Evolutionary conservation across 2,329 filamentous ascomycete species (phyloP).

Genomic region (Harringtonia lauricola): DNA sequence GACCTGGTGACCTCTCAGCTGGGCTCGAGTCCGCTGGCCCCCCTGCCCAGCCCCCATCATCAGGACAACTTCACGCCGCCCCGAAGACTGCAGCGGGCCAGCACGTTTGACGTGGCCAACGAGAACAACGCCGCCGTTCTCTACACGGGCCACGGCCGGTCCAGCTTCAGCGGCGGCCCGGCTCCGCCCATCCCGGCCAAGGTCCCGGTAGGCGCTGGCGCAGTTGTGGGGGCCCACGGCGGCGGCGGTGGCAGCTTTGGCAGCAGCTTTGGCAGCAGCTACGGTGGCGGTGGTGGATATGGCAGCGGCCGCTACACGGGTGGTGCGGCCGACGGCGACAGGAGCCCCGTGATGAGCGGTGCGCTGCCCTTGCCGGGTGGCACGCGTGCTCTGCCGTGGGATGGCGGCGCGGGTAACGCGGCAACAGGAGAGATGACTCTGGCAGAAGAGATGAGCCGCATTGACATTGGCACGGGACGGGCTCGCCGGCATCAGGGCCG

Average conservation of each 20-base stretch:
- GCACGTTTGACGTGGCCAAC: constrained; percentile 40
- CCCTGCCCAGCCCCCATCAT: constrained; percentile 39
- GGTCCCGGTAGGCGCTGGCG: constrained; percentile 36
- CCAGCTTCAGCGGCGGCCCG: constrained; percentile 13
- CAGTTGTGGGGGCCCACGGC: constrained; percentile 21
- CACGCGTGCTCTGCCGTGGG: constrained; percentile 6
- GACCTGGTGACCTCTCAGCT: constrained; percentile 9
- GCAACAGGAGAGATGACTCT: constrained; percentile 44
- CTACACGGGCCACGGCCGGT: constrained; percentile 18
- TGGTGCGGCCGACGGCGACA: constrained; percentile 9
- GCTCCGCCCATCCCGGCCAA: constrained; percentile 60
- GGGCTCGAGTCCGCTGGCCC: constrained; percentile 37
- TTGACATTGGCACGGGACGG: constrained; percentile 53
- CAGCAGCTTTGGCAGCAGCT: not conserved
- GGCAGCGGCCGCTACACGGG: constrained; percentile 1
- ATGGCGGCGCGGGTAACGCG: constrained; percentile 12
- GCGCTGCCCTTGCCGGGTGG: constrained; percentile 11
- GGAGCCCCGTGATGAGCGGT: constrained; percentile 21
- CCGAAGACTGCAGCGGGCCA: constrained; percentile 31
- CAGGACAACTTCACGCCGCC: constrained; percentile 34
- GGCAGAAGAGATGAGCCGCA: constrained; percentile 59
- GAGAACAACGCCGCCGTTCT: constrained; percentile 36
- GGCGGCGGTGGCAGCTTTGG: not conserved
- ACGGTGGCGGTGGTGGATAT: not conserved
- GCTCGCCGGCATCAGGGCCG: constrained; percentile 32